Evolutionary conservation across 75 land plant genomes (phyloP).

Genomic region (Cunninghamia lanceolata): DNA sequence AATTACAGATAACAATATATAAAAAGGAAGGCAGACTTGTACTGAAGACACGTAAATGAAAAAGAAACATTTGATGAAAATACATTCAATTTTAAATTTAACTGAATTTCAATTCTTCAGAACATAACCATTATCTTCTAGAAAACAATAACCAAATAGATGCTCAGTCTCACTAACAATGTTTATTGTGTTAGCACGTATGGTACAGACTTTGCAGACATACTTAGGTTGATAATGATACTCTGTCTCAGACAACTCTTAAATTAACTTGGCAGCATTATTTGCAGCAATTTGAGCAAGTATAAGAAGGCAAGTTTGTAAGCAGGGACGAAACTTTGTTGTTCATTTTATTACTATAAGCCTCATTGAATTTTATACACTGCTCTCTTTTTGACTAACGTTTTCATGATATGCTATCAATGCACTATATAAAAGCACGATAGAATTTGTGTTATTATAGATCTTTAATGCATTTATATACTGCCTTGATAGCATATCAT

Average conservation of each 20-base stretch:
- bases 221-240: not conserved
- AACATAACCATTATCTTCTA: not conserved
- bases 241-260: not conserved
- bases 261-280: not conserved
- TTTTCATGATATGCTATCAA: too few relatives aligned
- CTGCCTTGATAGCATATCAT: too few relatives aligned
- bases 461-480: too few relatives aligned
- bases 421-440: too few relatives aligned
- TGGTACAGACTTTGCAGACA: not conserved
- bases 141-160: not conserved
- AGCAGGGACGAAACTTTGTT: not conserved
- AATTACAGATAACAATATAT: not conserved
- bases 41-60: not conserved
- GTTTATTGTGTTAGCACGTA: not conserved
- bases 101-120: not conserved
- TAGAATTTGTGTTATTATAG: too few relatives aligned
- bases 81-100: not conserved
- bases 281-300: not conserved
- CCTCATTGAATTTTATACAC: too few relatives aligned
- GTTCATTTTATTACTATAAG: too few relatives aligned
- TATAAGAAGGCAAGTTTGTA: not conserved
- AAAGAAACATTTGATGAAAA: not conserved
- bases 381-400: too few relatives aligned
- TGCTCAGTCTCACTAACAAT: not conserved
- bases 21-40: not conserved